phyloP scores from a whole-genome alignment of 495 filamentous ascomycete species.

The Hypomontagnella monticulosa region DNA sequence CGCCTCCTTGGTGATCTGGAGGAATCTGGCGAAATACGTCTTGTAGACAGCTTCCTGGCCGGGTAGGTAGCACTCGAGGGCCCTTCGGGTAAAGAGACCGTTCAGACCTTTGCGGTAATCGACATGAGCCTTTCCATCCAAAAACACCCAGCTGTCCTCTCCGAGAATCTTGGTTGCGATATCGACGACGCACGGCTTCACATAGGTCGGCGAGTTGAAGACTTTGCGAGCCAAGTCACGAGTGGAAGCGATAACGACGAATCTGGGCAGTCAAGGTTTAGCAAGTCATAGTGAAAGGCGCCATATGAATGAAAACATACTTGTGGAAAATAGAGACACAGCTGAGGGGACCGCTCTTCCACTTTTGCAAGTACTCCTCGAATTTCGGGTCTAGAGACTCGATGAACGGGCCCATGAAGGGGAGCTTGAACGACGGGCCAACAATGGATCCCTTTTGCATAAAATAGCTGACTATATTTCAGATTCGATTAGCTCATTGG shows the following conservation, averaged over 20 bases:
- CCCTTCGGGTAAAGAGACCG: conserved; percentile 89
- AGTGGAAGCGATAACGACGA: conserved; percentile 95
- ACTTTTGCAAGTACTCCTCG: conserved; percentile 88
- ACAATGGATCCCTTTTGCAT: conserved; percentile 85
- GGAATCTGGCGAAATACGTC: conserved; percentile 80
- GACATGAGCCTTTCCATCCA: conserved; percentile 94
- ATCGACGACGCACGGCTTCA: conserved; percentile 98
- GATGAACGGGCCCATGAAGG: conserved; percentile 96
- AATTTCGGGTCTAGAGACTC: conserved; percentile 93
- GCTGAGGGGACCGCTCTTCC: conserved; percentile 88
- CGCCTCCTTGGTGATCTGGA: conserved; percentile 75
- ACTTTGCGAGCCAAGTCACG: conserved; percentile 97
- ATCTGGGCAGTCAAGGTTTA: conserved; percentile 62
- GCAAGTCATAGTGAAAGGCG: neutral
- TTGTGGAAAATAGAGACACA: conserved; percentile 99
- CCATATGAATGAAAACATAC: conserved; percentile 62
- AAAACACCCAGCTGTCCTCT: conserved; percentile 94
- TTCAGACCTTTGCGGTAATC: conserved; percentile 98
- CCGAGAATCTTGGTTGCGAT: conserved; percentile 93
- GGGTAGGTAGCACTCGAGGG: conserved; percentile 88
- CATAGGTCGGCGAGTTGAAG: conserved; percentile 92
- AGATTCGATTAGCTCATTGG: conserved; percentile 40
- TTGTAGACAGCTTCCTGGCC: conserved; percentile 93
- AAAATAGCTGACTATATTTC: conserved; percentile 77
- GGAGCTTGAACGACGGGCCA: conserved; percentile 84